Evolutionary conservation across 306 rosid species (phyloP), one percentile per base, ranked within the genome.

Genomic region (Castanopsis chinensis): DNA sequence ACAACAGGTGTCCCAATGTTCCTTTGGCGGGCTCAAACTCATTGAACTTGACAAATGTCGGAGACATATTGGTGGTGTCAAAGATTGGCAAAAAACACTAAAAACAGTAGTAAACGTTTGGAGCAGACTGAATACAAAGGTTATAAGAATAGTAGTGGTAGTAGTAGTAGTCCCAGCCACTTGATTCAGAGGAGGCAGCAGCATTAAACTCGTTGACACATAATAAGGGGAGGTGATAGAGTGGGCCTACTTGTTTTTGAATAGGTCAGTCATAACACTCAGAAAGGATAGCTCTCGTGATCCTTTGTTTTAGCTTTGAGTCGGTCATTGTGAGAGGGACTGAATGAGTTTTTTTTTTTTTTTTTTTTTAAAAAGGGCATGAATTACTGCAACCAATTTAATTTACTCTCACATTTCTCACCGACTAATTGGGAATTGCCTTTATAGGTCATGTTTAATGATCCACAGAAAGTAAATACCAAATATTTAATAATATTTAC

Each of bases 191-290:
- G 25, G 27, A 1, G 6, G 64, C 18, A 19, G 27, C 14, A 35
- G 45, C 56, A 51, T 69, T 75, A 55, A 69, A 69, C 43, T 8
- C 56, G 32, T 41, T 28, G 51, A 27, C 61, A 73, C 81, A 76
- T 76, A 28, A 75, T 25, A 25, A 52, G 21, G 60, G 61, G 10
- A 77, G 35, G 49, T 77, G 74, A 52, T 72, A n/a, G 32, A 77
- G 45, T 45, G 74, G 78, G 37, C 43, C 52, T 23, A n/a, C 79
- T 41, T 41, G 45, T 41, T 68, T 15, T 72, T 69, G 67, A 77
- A 64, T 76, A 14, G 51, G 67, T 43, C 53, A 49, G 14, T 12
- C 15, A 49, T 3, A 13, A 49, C 17, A 49, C 17, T 49, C 15
- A 49, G 17, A 13, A 49, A 10, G 17, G 53, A 49, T 49, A 12